Evolutionary conservation across 2,329 filamentous ascomycete genomes (phyloP), one percentile per base, ranked within the genome.

Genomic region (Fonsecaea pedrosoi): DNA sequence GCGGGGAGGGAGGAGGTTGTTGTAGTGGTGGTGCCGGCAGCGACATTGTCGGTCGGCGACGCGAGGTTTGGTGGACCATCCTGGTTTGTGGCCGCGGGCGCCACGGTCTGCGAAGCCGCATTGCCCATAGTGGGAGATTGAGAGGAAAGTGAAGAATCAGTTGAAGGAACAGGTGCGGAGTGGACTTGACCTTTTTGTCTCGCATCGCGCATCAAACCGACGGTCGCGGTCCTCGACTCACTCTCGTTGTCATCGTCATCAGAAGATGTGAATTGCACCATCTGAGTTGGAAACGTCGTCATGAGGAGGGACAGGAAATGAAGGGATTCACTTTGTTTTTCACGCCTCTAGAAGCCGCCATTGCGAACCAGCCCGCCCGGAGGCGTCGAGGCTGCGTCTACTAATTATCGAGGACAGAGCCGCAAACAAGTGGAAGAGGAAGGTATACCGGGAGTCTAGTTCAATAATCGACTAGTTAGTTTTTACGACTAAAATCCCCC

Each of bases 211-310:
- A 78, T 79, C 42, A 74, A 70, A 15, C 81, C 80, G 30, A 83
- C 75, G 2, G 78, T 75, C 54, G 80, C 80, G 42, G 81, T 84
- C 56, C 83, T 77, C 18, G 83, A 84, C 70, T 85, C 78, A 62
- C 70, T 70, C 48, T 69, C 72, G 25, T 71, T 78, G 55, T 76
- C 75, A 38, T 69, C 72, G 25, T 71, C 78, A 57, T 76, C 75
- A 37, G 54, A 50, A 12, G 80, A 77, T 57, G 79, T 76, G 53
- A 71, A 75, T 34, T 75, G 65, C 69, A 35, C 73, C 70, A 57
- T 67, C 65, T 70, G 70, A 42, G 57, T 40, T 40, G 45, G 15
- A 42, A n/a, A 45, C 3, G 21, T 35, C 30, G 30, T 55, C 54
- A 9, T 32, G 32, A 13, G 21, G 13, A 32, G 18, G 30, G 45